phyloP scores from a whole-genome alignment of 2,329 filamentous ascomycete genomes.

The Talaromyces sp. region DNA sequence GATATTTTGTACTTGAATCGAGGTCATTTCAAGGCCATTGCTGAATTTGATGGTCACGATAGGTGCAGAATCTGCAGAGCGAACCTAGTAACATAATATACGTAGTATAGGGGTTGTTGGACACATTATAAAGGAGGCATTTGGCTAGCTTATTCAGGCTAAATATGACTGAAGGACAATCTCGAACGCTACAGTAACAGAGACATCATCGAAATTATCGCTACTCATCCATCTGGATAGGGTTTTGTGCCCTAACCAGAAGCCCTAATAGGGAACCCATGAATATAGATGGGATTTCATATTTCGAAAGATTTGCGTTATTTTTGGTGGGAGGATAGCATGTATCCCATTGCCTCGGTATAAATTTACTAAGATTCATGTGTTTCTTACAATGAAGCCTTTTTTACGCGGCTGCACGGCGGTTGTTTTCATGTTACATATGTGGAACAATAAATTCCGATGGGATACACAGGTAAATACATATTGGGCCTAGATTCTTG shows the following conservation, averaged over 20 bases:
- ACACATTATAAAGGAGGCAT: background rate
- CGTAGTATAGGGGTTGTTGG: background rate
- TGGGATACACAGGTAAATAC: background rate
- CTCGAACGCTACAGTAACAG: background rate
- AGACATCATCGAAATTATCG: background rate
- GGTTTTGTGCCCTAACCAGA: background rate
- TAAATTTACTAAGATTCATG: background rate
- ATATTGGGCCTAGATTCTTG: background rate
- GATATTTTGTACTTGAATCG: background rate
- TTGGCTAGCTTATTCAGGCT: background rate
- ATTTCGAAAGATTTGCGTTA: background rate
- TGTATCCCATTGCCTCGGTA: background rate
- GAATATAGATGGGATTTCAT: background rate
- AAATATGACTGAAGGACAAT: background rate
- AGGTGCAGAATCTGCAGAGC: background rate
- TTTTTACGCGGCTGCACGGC: background rate
- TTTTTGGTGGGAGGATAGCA: background rate
- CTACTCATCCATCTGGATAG: background rate
- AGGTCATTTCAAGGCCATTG: background rate
- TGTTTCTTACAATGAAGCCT: background rate
- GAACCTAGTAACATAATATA: too few relatives aligned
- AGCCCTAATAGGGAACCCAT: background rate
- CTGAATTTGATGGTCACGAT: background rate
- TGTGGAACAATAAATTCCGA: background rate
- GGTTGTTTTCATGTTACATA: background rate